Percentiles rank a stretch among this genome's conserved stretches.
phyloP scores from a whole-genome alignment of 2,329 filamentous ascomycete species.

The Clarireedia paspali region DNA sequence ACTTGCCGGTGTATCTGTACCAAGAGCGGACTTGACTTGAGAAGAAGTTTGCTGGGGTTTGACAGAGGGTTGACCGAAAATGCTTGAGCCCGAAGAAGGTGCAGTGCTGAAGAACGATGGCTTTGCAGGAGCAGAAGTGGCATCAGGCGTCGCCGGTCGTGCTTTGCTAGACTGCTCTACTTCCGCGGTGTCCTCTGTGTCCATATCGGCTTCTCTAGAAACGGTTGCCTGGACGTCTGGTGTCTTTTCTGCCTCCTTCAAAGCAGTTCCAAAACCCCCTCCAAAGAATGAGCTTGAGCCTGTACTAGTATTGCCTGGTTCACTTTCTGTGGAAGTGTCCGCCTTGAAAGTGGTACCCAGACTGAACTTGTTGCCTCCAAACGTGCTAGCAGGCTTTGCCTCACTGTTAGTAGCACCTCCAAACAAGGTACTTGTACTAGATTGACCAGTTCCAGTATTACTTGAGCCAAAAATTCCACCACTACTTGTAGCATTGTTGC shows the following conservation, averaged over 20 bases:
- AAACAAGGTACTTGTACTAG: constrained; percentile 11
- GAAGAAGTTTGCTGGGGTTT: constrained; percentile 9
- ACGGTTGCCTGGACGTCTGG: constrained; percentile 16
- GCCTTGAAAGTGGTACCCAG: constrained; percentile 32
- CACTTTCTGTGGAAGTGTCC: constrained; percentile 49
- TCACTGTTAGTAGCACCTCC: constrained; percentile 35
- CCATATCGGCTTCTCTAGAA: constrained; percentile 47
- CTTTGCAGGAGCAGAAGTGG: constrained; percentile 22
- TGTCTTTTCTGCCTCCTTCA: constrained; percentile 40
- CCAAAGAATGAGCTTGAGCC: constrained; percentile 45
- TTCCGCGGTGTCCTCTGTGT: constrained; percentile 19
- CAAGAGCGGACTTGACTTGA: constrained; percentile 6
- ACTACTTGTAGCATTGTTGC: constrained; percentile 20
- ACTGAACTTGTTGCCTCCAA: constrained; percentile 21
- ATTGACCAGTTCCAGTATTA: constrained; percentile 7
- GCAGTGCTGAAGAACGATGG: constrained; percentile 14
- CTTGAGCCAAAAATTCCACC: constrained; percentile 26
- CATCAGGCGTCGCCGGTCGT: constrained; percentile 18
- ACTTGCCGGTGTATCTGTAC: neutral
- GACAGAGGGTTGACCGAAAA: constrained; percentile 16
- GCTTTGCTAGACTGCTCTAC: constrained; percentile 10
- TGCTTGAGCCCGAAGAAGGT: constrained; percentile 7
- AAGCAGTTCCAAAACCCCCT: constrained; percentile 51
- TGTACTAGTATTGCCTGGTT: constrained; percentile 39
- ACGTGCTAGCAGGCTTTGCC: constrained; percentile 14